Conservation (phyloP, 176 grass and related monocot species). For the Oropetium thomaeum region DNA sequence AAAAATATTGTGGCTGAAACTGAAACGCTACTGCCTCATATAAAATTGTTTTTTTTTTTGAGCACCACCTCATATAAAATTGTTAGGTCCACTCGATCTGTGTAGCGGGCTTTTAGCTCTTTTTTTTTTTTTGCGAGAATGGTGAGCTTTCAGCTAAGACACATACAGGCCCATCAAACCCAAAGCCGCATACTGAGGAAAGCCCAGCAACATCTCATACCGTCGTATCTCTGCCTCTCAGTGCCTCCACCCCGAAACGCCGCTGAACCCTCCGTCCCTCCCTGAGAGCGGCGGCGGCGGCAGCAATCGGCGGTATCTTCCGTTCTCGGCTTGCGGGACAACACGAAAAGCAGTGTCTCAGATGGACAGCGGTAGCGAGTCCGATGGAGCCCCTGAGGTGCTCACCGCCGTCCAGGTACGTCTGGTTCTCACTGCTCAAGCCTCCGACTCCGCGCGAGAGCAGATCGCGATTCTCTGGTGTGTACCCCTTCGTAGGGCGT, state of each 20-base stretch:
- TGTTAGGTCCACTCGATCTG: too few relatives aligned
- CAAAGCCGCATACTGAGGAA: background rate
- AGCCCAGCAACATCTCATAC: too few relatives aligned
- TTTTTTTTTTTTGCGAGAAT: too few relatives aligned
- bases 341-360: background rate
- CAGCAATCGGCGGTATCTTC: background rate
- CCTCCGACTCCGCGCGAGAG: background rate
- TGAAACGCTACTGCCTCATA: too few relatives aligned
- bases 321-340: too few relatives aligned
- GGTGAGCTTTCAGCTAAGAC: background rate
- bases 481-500: background rate
- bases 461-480: background rate
- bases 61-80: too few relatives aligned
- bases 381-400: constrained; percentile 47
- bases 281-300: constrained; percentile 31
- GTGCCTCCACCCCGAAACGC: background rate
- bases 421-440: too few relatives aligned
- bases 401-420: constrained; percentile 54
- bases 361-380: constrained; percentile 56
- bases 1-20: too few relatives aligned
- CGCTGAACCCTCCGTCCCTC: constrained; percentile 22
- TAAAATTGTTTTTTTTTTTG: too few relatives aligned
- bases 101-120: too few relatives aligned
- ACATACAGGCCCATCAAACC: background rate
- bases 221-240: too few relatives aligned